A percentile compares a stretch with the other conserved stretches of the same genome.
These are phyloP conservation scores for Boletus speciosus DNA, from an alignment of 768 basidiomycete species.

Conservation along the genomic window DNA sequence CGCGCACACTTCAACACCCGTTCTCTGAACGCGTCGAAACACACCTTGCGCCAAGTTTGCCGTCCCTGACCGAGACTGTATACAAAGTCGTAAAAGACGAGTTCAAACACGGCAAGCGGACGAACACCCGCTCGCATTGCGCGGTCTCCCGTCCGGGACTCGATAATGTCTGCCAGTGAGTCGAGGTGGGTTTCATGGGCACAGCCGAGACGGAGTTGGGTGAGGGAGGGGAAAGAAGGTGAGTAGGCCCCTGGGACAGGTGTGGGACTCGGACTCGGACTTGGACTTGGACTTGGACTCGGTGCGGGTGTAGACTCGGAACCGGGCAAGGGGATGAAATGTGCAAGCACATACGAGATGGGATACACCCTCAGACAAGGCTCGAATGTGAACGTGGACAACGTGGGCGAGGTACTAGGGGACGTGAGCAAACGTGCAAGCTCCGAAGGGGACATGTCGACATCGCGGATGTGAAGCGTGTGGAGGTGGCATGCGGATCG, in stretches of 20 bases:
- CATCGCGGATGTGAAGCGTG: constrained; percentile 17
- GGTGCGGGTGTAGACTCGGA: background rate
- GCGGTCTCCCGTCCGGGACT: constrained; percentile 12
- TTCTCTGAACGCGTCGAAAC: constrained; percentile 20
- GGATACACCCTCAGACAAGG: constrained; percentile 19
- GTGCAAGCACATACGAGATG: constrained; percentile 16
- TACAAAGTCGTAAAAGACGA: constrained; percentile 26
- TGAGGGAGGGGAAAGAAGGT: constrained; percentile 14
- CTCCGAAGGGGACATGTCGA: constrained; percentile 23
- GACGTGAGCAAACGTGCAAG: constrained; percentile 19
- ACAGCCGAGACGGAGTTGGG: constrained; percentile 20
- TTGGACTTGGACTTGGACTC: background rate
- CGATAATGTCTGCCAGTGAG: constrained; percentile 16
- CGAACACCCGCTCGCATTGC: constrained; percentile 10
- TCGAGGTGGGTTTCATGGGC: constrained; percentile 20
- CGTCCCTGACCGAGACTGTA: constrained; percentile 6
- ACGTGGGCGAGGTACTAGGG: constrained; percentile 12
- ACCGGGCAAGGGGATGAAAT: background rate
- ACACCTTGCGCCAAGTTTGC: constrained; percentile 11
- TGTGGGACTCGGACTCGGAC: background rate
- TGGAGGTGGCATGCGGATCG: constrained; percentile 20
- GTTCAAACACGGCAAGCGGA: constrained; percentile 15
- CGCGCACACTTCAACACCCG: constrained; percentile 22
- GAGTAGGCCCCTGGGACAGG: background rate
- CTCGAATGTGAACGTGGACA: constrained; percentile 23